Conservation (phyloP, 495 filamentous ascomycete species). For the Podospora pseudoanserina region DNA sequence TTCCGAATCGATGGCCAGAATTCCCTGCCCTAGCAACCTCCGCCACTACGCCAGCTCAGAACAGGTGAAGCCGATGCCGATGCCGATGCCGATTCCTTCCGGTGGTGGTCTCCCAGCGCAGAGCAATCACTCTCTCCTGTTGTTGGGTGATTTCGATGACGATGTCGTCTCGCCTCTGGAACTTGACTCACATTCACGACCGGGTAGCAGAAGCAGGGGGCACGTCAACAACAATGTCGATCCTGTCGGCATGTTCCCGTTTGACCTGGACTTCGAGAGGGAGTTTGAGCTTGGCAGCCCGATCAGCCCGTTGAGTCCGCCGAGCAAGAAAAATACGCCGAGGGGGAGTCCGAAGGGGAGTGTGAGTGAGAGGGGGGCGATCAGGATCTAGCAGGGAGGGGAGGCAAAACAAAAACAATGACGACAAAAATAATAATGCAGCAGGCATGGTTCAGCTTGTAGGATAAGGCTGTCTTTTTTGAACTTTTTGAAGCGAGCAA, state of each 20-base stretch:
- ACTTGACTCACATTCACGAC: background rate
- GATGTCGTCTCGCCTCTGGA: background rate
- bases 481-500: background rate
- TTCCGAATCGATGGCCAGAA: conserved; percentile 3
- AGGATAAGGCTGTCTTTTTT: background rate
- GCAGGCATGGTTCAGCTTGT: background rate
- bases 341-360: background rate
- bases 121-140: background rate
- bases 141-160: background rate
- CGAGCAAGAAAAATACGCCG: background rate
- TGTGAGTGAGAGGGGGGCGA: background rate
- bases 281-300: conserved; percentile 18
- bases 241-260: conserved; percentile 7
- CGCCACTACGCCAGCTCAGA: background rate
- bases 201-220: background rate
- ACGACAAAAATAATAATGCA: background rate
- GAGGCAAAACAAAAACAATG: background rate
- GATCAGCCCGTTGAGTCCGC: conserved; percentile 16
- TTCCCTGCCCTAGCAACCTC: background rate
- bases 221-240: background rate
- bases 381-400: background rate
- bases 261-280: conserved; percentile 9
- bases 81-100: conserved; percentile 1
- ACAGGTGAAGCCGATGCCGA: background rate
- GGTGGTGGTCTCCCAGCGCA: background rate